phyloP scores from a whole-genome alignment of 2,329 filamentous ascomycete genomes.

The Cercospora zeae-maydis region DNA sequence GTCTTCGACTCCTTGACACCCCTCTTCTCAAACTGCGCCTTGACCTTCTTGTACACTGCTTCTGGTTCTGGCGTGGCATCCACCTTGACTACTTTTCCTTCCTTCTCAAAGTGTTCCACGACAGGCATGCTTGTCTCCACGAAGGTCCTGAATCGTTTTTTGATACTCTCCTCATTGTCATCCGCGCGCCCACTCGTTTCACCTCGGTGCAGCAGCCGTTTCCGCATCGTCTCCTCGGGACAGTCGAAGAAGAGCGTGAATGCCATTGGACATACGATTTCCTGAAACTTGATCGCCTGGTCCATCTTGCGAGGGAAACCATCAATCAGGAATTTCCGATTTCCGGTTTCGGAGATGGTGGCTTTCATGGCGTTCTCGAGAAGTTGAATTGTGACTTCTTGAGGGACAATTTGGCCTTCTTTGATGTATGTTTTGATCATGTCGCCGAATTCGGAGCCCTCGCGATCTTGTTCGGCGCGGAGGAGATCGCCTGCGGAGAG shows the following conservation, averaged over 20 bases:
- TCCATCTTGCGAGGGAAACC: conserved; percentile 96
- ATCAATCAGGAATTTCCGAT: conserved; percentile 71
- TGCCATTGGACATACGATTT: conserved; percentile 75
- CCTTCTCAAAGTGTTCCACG: conserved; percentile 73
- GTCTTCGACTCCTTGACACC: conserved; percentile 34
- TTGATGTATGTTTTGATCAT: conserved; percentile 92
- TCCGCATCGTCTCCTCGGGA: conserved; percentile 82
- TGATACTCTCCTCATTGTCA: conserved; percentile 92
- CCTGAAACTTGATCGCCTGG: conserved; percentile 91
- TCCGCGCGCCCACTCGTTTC: conserved; percentile 89
- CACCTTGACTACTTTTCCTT: conserved; percentile 77
- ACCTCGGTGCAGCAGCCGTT: conserved; percentile 77
- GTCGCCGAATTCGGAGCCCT: conserved; percentile 82
- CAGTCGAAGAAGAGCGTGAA: conserved; percentile 95
- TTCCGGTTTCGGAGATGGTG: conserved; percentile 56
- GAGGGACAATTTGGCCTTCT: conserved; percentile 94
- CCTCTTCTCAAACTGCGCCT: conserved; percentile 45
- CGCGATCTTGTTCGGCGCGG: conserved; percentile 85
- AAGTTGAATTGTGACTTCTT: conserved; percentile 93
- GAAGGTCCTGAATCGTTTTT: conserved; percentile 93
- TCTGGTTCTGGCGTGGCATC: conserved; percentile 67
- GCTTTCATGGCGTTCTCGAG: conserved; percentile 89
- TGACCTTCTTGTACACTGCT: conserved; percentile 57
- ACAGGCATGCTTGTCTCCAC: conserved; percentile 97
- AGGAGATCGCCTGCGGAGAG: conserved; percentile 90